Percentiles rank a stretch among this genome's conserved stretches.
Conservation (phyloP, 177 flowering plant genomes). For the Vitis hybrid region DNA sequence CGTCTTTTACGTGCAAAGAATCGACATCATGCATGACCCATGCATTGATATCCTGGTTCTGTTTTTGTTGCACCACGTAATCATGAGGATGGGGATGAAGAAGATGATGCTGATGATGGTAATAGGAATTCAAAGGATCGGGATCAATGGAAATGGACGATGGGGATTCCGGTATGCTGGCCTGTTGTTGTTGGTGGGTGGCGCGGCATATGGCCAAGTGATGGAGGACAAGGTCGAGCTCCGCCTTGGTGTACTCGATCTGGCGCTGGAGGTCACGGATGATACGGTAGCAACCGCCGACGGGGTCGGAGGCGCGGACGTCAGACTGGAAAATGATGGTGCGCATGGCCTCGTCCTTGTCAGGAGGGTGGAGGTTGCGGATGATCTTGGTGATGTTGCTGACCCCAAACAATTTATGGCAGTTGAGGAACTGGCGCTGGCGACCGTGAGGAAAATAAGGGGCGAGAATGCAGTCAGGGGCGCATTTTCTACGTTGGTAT, state of each 20-base stretch:
- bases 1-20: slow-evolving; percentile 7
- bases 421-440: slow-evolving; percentile 58
- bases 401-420: slow-evolving; percentile 67
- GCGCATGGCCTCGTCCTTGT: slow-evolving; percentile 52
- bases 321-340: slow-evolving; percentile 69
- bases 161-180: no score
- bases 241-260: slow-evolving; percentile 39
- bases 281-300: slow-evolving; percentile 59
- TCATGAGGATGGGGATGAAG: neutral
- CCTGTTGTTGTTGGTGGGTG: slow-evolving; percentile 13
- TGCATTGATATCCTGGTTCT: slow-evolving; percentile 8
- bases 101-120: neutral
- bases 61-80: neutral
- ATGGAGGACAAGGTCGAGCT: slow-evolving; percentile 53
- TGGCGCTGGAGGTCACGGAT: slow-evolving; percentile 44
- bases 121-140: neutral
- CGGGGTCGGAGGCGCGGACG: slow-evolving; percentile 63
- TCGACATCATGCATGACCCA: slow-evolving; percentile 19
- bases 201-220: slow-evolving; percentile 50
- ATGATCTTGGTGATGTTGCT: slow-evolving; percentile 58
- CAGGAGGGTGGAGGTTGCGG: slow-evolving; percentile 29
- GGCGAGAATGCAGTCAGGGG: slow-evolving; percentile 61
- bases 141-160: no score
- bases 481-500: slow-evolving; percentile 68
- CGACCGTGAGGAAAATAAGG: slow-evolving; percentile 69